Conservation (phyloP, 768 basidiomycete genomes). For the Xanthoconium stramineum region DNA sequence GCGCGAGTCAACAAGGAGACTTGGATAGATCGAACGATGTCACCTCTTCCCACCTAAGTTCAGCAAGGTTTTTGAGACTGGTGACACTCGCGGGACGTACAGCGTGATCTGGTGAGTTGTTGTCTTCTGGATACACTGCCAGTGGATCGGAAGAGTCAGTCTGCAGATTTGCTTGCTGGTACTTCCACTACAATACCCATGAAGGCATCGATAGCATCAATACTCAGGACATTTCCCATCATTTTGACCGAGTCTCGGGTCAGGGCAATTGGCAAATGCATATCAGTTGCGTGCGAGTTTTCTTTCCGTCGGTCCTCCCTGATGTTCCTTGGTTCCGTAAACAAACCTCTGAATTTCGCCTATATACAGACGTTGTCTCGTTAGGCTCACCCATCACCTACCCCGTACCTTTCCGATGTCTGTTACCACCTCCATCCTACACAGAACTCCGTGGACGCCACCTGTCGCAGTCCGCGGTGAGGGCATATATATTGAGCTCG, state of each 20-base stretch:
- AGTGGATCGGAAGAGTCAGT: too few relatives aligned
- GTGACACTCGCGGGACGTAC: conserved; percentile 82
- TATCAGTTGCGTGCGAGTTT: background rate
- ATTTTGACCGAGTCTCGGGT: too few relatives aligned
- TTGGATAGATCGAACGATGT: conserved; percentile 14
- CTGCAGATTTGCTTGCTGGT: too few relatives aligned
- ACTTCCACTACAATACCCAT: too few relatives aligned
- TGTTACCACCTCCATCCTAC: conserved; percentile 43
- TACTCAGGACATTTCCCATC: background rate
- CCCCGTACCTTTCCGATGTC: conserved; percentile 13
- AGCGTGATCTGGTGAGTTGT: conserved; percentile 62
- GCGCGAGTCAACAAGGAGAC: background rate
- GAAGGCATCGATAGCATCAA: background rate
- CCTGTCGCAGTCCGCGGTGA: conserved; percentile 63
- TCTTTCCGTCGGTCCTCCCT: background rate
- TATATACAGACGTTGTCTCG: background rate
- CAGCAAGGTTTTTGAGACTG: conserved; percentile 90
- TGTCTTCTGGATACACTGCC: conserved; percentile 27
- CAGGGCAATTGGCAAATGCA: background rate
- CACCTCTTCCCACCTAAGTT: conserved; percentile 87
- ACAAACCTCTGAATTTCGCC: background rate
- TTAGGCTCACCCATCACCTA: background rate
- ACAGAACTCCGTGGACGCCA: conserved; percentile 71
- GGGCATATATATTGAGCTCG: conserved; percentile 70
- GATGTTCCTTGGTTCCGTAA: background rate